Conservation (phyloP, 441 rosid species). For the California macrophylla region DNA sequence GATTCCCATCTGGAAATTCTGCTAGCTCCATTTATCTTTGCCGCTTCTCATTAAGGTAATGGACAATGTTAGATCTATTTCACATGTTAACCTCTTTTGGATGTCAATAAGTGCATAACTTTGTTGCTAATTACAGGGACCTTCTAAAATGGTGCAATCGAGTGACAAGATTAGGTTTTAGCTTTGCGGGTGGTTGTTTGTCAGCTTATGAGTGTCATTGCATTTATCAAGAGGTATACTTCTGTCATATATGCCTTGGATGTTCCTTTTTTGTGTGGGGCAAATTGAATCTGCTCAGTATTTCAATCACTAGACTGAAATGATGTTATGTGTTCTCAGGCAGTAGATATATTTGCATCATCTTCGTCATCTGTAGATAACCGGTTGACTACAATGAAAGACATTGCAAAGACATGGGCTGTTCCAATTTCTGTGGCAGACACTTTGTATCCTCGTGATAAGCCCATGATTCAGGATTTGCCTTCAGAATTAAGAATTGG, state of each 20-base stretch:
- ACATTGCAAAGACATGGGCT: slow-evolving; percentile 57
- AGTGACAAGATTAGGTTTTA: slow-evolving; percentile 39
- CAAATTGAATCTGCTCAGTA: not conserved
- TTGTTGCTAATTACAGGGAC: slow-evolving; percentile 51
- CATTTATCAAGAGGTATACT: slow-evolving; percentile 73
- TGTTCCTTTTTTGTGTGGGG: not conserved
- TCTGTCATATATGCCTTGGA: not conserved
- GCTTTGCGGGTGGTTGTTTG: slow-evolving; percentile 25
- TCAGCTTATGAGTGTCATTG: slow-evolving; percentile 39
- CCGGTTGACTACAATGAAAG: slow-evolving; percentile 43
- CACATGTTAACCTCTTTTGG: slow-evolving; percentile 1
- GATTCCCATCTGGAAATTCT: slow-evolving; percentile 33
- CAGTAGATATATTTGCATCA: slow-evolving; percentile 75
- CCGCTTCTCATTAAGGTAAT: slow-evolving; percentile 74
- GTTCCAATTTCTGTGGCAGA: slow-evolving; percentile 39
- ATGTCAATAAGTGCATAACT: slow-evolving; percentile 15
- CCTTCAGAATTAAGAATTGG: slow-evolving; percentile 56
- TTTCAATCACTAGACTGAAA: slow-evolving; percentile 2
- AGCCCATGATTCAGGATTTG: slow-evolving; percentile 67
- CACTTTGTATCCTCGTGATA: slow-evolving; percentile 35
- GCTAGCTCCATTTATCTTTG: slow-evolving; percentile 30
- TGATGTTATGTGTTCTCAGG: slow-evolving; percentile 39
- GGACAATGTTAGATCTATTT: slow-evolving; percentile 11
- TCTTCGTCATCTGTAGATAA: slow-evolving; percentile 46
- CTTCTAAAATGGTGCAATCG: slow-evolving; percentile 95